phyloP scores from a whole-genome alignment of 495 filamentous ascomycete genomes.

The Penicillium robsamsonii region DNA sequence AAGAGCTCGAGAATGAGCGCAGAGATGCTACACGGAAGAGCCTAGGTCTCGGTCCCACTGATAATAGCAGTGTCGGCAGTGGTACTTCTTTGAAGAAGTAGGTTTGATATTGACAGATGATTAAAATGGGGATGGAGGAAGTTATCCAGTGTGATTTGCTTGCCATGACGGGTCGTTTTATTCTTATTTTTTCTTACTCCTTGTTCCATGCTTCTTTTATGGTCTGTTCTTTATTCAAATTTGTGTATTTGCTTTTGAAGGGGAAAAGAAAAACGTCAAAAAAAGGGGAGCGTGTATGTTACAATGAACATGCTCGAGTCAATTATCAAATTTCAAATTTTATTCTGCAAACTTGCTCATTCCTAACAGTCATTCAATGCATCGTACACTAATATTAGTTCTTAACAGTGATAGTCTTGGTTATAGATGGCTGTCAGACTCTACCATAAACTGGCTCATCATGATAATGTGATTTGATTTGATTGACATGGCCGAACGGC shows the following conservation, averaged over 20 bases:
- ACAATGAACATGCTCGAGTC: not conserved
- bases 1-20: conserved; percentile 1
- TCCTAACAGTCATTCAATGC: not conserved
- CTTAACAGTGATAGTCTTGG: not conserved
- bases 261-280: not conserved
- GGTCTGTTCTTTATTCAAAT: not conserved
- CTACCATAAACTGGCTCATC: not conserved
- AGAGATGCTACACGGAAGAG: not conserved
- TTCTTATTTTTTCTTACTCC: not conserved
- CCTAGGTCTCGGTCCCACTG: not conserved
- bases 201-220: not conserved
- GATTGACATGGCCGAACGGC: not conserved
- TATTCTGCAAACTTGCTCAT: not conserved
- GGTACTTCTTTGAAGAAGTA: not conserved
- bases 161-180: conserved; percentile 1
- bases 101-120: not conserved
- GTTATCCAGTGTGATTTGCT: not conserved
- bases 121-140: not conserved
- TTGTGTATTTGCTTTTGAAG: not conserved
- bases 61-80: not conserved
- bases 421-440: not conserved
- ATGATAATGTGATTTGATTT: not conserved
- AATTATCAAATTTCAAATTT: not conserved
- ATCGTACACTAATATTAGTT: not conserved
- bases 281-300: not conserved